Evolutionary conservation across 371 early-diverging fungal species (phyloP).

Genomic region (Mycotypha africana): DNA sequence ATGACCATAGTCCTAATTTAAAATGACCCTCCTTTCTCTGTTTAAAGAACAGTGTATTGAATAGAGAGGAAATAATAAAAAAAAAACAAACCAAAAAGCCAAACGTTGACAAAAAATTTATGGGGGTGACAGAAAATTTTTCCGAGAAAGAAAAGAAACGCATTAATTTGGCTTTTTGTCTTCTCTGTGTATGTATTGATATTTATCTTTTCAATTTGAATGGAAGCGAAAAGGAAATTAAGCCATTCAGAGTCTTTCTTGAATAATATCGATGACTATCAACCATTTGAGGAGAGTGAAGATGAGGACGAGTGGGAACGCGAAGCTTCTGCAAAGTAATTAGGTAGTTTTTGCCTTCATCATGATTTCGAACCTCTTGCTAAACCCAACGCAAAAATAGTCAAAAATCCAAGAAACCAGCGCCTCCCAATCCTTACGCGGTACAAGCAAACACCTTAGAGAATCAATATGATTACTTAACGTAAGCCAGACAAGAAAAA

Average conservation of each 20-base stretch:
- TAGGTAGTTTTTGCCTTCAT: too few relatives aligned
- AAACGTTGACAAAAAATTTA: neutral
- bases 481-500: conserved; percentile 3
- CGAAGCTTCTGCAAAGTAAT: conserved; percentile 9
- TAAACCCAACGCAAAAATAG: too few relatives aligned
- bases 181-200: too few relatives aligned
- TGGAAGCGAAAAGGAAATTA: neutral
- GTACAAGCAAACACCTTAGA: conserved; percentile 4
- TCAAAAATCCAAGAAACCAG: neutral
- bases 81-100: neutral
- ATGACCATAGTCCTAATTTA: conserved; percentile 21
- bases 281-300: conserved; percentile 4
- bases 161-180: too few relatives aligned
- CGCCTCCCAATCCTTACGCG: conserved; percentile 6
- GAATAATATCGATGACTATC: too few relatives aligned
- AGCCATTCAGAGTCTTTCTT: neutral
- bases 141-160: too few relatives aligned
- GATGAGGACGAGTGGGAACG: conserved; percentile 22
- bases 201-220: neutral
- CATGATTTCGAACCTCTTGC: too few relatives aligned
- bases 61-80: neutral
- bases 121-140: neutral
- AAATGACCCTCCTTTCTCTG: too few relatives aligned
- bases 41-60: neutral
- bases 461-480: conserved; percentile 6